Base-by-base conservation (phyloP, 2,329 filamentous ascomycete genomes). In the Lasiodiplodia citricola region DNA sequence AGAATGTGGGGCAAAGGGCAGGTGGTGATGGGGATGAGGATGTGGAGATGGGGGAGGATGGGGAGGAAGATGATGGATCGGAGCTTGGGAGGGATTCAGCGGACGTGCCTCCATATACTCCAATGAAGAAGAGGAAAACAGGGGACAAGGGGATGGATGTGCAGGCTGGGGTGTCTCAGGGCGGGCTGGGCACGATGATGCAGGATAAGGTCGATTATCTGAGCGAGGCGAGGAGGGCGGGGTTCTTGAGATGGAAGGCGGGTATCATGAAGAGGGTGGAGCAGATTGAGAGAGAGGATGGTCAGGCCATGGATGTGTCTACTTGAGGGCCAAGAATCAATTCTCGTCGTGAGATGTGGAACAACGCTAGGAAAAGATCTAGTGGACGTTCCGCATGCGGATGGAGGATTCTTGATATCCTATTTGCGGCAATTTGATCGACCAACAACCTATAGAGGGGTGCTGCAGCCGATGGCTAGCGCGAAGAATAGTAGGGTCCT, bases 191-290 rank as follows among this genome's bases (percentile, higher is more conserved):
- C 2, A 91, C 89, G 2, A 94, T 94, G 91, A 88, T 94, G 73
- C 91, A 94, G 77, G 89, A 90, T 71, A 86, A 87, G 57, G 90
- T 92, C 74, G 91, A 94, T 74, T 92, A 90, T 74, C 78, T 94
- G 73, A 90, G 89, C 71, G 87, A 90, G 60, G 82, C 85, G 70
- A 88, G 87, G 72, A 84, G 85, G 73, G 82, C 82, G 51, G 88
- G 90, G 13, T 94, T 89, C 75, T 81, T 77, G 55, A 77, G 76
- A 21, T 96, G 92, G 92, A 90, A 90, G 77, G 82, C 84, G 4
- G 80, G 77, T 1, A 85, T 93, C 31, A 73, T 92, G 75, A 80
- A 79, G 69, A 84, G 84, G 72, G 87, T 92, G 69, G 79, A 68
- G 28, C 31, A 51, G 41, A 68, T 68, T 23, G 67, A 68, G 25